These are phyloP conservation scores for Cicer pinnatifidum DNA, from an alignment of 306 rosid genomes.

Conservation along the genomic window DNA sequence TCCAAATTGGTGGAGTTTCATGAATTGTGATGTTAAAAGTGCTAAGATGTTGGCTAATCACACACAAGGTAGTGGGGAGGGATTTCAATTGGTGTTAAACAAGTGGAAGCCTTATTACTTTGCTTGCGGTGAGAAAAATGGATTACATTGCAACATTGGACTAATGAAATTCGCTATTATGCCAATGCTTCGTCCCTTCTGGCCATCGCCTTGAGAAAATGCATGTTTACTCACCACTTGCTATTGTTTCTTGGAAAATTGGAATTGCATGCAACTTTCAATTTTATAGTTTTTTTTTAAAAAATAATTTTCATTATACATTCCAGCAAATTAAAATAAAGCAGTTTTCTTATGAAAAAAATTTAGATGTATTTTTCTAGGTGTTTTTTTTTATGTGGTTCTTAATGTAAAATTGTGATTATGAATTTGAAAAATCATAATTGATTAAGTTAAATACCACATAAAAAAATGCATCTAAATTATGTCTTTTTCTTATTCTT, in stretches of 20 bases:
- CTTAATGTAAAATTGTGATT: no score
- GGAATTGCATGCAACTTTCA: background rate
- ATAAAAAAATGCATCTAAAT: no score
- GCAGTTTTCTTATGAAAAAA: no score
- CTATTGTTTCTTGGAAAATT: background rate
- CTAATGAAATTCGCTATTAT: conserved; percentile 64
- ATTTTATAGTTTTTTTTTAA: background rate
- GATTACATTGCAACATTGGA: conserved; percentile 67
- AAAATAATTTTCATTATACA: background rate
- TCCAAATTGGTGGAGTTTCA: conserved; percentile 49
- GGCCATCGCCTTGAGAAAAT: conserved; percentile 40
- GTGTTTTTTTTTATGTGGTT: no score
- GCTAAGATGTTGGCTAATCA: conserved; percentile 51
- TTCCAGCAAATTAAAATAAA: conserved; percentile 17
- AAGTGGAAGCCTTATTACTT: conserved; percentile 67
- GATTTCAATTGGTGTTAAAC: conserved; percentile 60
- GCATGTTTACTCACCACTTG: background rate
- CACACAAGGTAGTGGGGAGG: conserved; percentile 62
- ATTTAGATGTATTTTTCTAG: no score
- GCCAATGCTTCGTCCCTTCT: conserved; percentile 56
- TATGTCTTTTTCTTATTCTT: background rate
- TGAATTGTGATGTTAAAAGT: conserved; percentile 55
- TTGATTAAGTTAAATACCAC: no score
- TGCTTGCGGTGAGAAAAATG: conserved; percentile 63
- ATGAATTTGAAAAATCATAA: no score